Base-by-base conservation (phyloP, 139 green algal genomes). In the Raphidocelis subcapitata region DNA sequence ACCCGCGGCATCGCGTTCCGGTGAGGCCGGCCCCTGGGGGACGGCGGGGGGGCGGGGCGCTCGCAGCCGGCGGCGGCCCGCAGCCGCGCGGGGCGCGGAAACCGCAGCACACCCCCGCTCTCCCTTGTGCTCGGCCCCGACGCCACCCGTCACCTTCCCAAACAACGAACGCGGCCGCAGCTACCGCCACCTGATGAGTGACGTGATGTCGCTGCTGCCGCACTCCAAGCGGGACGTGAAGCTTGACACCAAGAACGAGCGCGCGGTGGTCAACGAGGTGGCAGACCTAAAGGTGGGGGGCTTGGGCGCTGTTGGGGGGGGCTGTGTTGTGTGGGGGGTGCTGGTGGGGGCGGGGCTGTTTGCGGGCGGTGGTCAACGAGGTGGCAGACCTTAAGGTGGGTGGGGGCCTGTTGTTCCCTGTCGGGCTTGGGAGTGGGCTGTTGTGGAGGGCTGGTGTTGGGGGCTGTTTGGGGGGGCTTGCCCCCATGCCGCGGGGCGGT, bases 151-250 rank as follows among this genome's bases (percentile, higher is more conserved):
- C n/a, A n/a, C n/a, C n/a, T n/a, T n/a, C n/a, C n/a, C n/a, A n/a
- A n/a, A n/a, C n/a, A n/a, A n/a, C n/a, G n/a, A n/a, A 3, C 26
- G 24, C 14, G 0, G 8, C 23, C 33, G 26, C 26, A 31, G 14
- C 3, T 96, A 89, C 59, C 84, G 96, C 0, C 96, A 99, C 81
- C 75, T 99, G 16, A 93, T 98, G 90, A 74, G 87, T 55, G 96
- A 99, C 87, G 54, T 99, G 14, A 62, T 90, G 5, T 66, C 88
- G 62, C 76, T 99, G 67, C 77, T 99, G 32, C 96, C 96, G 1
- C 93, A 99, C 82, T 76, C 73, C 82, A 99, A 99, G 76, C 94
- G 93, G 44, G 96, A 99, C 72, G 69, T 83, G 29, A 99, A 99
- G 81, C 82, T 99, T 28, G 96, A 99, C 79, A 96, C 89, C 47